phyloP scores from a whole-genome alignment of 495 filamentous ascomycete genomes.

The Neurospora discreta region DNA sequence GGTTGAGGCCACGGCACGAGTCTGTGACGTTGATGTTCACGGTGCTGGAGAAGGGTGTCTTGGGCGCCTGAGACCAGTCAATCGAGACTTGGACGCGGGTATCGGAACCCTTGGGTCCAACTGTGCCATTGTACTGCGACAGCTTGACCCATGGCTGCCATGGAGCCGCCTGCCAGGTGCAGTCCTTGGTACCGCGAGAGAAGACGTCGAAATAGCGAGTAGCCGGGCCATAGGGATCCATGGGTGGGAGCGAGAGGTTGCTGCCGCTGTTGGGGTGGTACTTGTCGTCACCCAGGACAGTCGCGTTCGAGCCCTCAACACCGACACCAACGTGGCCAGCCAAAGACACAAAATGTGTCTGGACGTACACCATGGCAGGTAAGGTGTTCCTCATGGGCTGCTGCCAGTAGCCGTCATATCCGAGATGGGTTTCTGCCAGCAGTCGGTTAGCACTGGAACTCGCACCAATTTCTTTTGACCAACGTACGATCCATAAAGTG shows the following conservation, averaged over 20 bases:
- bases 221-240: constrained; percentile 52
- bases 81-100: constrained; percentile 48
- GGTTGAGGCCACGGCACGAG: constrained; percentile 41
- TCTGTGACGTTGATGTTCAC: constrained; percentile 45
- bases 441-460: constrained; percentile 2
- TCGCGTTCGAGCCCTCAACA: constrained; percentile 53
- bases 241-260: constrained; percentile 43
- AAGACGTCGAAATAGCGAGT: constrained; percentile 60
- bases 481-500: constrained; percentile 55
- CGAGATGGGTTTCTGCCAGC: constrained; percentile 38
- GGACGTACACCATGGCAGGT: constrained; percentile 48
- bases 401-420: constrained; percentile 49
- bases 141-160: constrained; percentile 46
- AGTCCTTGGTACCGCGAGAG: constrained; percentile 45
- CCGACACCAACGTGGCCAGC: constrained; percentile 55
- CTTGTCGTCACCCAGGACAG: constrained; percentile 54
- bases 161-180: constrained; percentile 44
- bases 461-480: not conserved
- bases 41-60: constrained; percentile 21
- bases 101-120: constrained; percentile 41
- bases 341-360: constrained; percentile 42
- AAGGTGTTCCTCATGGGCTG: constrained; percentile 60
- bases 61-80: constrained; percentile 39
- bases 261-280: constrained; percentile 48
- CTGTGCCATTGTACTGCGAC: constrained; percentile 41